Evolutionary conservation across 192 early-diverging fungal genomes (phyloP).

Genomic region (Dissophora globulifera): DNA sequence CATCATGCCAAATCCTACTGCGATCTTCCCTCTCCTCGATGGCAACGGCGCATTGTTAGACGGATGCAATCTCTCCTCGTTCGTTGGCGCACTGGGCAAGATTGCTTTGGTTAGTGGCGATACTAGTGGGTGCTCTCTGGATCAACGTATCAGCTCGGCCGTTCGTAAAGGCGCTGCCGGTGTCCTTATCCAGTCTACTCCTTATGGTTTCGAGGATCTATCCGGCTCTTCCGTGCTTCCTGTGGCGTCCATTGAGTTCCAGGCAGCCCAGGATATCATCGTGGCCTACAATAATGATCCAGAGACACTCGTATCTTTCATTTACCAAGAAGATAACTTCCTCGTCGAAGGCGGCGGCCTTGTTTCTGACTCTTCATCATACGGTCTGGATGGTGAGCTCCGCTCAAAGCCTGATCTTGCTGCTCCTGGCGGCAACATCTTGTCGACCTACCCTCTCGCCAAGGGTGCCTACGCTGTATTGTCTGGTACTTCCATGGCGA

Average conservation of each 20-base stretch:
- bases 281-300: constrained; percentile 28
- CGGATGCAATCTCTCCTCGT: constrained; percentile 23
- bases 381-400: constrained; percentile 71
- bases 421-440: constrained; percentile 79
- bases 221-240: constrained; percentile 42
- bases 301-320: constrained; percentile 13
- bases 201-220: constrained; percentile 39
- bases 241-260: constrained; percentile 39
- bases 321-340: constrained; percentile 1
- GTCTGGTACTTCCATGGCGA: constrained; percentile 89
- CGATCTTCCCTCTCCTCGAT: too few relatives aligned
- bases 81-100: constrained; percentile 26
- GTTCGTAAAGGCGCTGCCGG: constrained; percentile 24
- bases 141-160: constrained; percentile 54
- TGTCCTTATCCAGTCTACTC: constrained; percentile 32
- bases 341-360: constrained; percentile 49
- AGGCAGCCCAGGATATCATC: constrained; percentile 44
- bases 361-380: constrained; percentile 71
- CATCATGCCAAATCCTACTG: constrained; percentile 30
- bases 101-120: constrained; percentile 65
- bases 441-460: constrained; percentile 65
- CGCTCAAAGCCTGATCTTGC: constrained; percentile 68
- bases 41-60: constrained; percentile 39
- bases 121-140: constrained; percentile 33
- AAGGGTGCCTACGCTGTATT: constrained; percentile 54